These are phyloP conservation scores for Wakefieldia striispora DNA, from an alignment of 768 basidiomycete species.

Conservation along the genomic window DNA sequence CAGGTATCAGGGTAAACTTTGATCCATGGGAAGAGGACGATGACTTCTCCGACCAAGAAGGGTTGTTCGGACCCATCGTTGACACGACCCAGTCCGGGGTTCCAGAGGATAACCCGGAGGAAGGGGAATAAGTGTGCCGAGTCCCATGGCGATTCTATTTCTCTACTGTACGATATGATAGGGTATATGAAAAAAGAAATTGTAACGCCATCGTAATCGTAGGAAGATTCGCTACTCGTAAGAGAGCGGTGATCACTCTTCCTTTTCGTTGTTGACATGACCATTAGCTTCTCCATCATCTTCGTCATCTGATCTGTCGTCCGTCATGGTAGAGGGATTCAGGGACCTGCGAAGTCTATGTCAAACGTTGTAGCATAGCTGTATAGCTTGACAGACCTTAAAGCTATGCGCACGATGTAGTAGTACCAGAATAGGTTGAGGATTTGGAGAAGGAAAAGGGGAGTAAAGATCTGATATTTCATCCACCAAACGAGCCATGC, in stretches of 20 bases:
- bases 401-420: slow-evolving; percentile 74
- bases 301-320: slow-evolving; percentile 83
- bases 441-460: slow-evolving; percentile 71
- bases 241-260: slow-evolving; percentile 24
- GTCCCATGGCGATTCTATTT: neutral
- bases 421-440: slow-evolving; percentile 95
- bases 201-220: slow-evolving; percentile 1
- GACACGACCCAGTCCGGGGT: slow-evolving; percentile 8
- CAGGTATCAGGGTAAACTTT: slow-evolving; percentile 53
- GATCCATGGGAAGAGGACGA: slow-evolving; percentile 57
- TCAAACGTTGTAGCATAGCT: slow-evolving; percentile 6
- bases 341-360: slow-evolving; percentile 46
- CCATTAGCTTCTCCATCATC: slow-evolving; percentile 43
- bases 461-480: slow-evolving; percentile 74
- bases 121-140: neutral
- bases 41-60: slow-evolving; percentile 46
- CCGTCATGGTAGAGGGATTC: slow-evolving; percentile 45
- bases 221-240: neutral
- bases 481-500: slow-evolving; percentile 77
- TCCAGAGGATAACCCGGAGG: slow-evolving; percentile 3
- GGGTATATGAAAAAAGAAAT: slow-evolving; percentile 8
- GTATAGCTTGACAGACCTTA: slow-evolving; percentile 50
- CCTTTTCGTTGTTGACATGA: slow-evolving; percentile 27
- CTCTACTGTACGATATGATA: slow-evolving; percentile 8
- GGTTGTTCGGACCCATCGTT: slow-evolving; percentile 28